A percentile compares a stretch with the other conserved stretches of the same genome.
These are phyloP conservation scores for Aegilops umbellulata DNA, from an alignment of 176 grass and related monocot species.

Conservation along the genomic window DNA sequence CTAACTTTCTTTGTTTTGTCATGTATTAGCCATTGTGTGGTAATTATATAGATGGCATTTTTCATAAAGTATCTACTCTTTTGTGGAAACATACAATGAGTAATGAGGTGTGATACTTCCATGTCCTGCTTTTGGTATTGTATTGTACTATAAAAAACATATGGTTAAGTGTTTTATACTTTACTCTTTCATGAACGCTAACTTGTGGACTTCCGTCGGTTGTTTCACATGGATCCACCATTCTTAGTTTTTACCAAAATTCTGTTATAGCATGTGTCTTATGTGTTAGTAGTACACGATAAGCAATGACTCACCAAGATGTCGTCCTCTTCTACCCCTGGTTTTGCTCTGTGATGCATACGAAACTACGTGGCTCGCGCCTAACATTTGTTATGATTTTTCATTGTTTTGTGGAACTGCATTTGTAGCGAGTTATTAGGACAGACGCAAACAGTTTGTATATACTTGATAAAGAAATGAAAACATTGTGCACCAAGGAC, in stretches of 20 bases:
- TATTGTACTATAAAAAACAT: not conserved
- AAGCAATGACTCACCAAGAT: not conserved
- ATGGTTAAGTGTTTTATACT: not conserved
- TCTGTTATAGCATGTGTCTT: not conserved
- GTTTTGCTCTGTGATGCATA: not conserved
- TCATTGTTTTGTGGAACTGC: not conserved
- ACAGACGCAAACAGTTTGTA: not conserved
- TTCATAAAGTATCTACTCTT: not conserved
- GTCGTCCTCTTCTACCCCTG: not conserved
- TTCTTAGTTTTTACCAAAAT: not conserved
- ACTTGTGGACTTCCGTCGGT: not conserved
- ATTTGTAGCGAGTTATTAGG: not conserved
- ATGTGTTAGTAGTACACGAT: not conserved
- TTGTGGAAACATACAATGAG: not conserved
- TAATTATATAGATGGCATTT: not conserved
- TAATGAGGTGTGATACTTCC: not conserved
- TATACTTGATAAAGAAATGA: too few species aligned
- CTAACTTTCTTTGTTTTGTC: not conserved
- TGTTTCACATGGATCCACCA: not conserved
- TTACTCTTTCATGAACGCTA: not conserved
- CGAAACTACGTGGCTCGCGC: not conserved
- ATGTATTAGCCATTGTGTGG: not conserved
- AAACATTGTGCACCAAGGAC: not conserved
- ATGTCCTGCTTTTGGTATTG: not conserved
- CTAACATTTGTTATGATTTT: not conserved